phyloP scores from a whole-genome alignment of 2,329 filamentous ascomycete genomes.

The Aspergillus sp. region DNA sequence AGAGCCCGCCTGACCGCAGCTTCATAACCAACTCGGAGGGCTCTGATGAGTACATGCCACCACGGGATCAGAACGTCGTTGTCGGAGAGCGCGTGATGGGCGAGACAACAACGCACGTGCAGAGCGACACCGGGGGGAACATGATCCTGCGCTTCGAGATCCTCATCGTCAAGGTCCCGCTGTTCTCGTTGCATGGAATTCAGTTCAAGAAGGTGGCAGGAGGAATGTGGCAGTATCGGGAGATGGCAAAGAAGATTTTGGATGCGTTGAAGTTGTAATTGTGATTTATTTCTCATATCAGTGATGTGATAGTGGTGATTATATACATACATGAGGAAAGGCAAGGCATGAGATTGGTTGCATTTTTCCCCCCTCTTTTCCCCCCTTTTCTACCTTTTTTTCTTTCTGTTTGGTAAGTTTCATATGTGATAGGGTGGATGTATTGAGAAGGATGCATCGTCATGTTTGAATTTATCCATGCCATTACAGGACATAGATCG shows the following conservation, averaged over 20 bases:
- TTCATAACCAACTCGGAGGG: slow-evolving; percentile 73
- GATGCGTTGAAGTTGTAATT: slow-evolving; percentile 69
- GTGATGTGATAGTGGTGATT: not conserved
- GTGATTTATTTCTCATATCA: no score
- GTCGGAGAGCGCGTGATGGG: slow-evolving; percentile 58
- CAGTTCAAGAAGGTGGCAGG: slow-evolving; percentile 96
- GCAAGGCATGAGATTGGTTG: not conserved
- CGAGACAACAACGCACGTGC: slow-evolving; percentile 86
- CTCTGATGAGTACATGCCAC: slow-evolving; percentile 63
- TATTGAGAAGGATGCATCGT: no score
- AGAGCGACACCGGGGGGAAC: slow-evolving; percentile 76
- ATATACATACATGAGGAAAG: not conserved
- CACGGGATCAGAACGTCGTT: slow-evolving; percentile 37
- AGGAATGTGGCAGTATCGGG: slow-evolving; percentile 97
- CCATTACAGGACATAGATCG: no score
- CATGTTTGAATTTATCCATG: no score
- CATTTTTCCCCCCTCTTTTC: not conserved
- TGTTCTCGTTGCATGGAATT: slow-evolving; percentile 86
- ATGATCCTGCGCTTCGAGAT: slow-evolving; percentile 89
- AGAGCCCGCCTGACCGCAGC: slow-evolving; percentile 54
- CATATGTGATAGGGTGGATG: no score
- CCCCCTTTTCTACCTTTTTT: no score
- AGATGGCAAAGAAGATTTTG: slow-evolving; percentile 93
- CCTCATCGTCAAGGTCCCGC: slow-evolving; percentile 91
- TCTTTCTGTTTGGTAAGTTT: no score